Evolutionary conservation across 2,329 filamentous ascomycete genomes (phyloP).

Genomic region (Fusarium nematophilum): DNA sequence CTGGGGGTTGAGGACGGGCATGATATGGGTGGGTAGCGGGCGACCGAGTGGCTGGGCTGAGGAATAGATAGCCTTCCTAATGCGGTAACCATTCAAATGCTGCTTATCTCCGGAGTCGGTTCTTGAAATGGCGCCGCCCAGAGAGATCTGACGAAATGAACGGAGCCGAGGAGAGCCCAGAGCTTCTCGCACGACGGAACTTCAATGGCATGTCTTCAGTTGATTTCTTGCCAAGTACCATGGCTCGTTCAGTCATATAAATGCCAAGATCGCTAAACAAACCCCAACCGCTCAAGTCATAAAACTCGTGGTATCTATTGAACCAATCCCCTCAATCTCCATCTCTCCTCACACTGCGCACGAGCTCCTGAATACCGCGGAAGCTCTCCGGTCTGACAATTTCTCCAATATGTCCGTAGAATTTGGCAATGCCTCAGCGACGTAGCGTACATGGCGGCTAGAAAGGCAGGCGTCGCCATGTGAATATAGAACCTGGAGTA

Average conservation of each 20-base stretch:
- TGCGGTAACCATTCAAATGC: slow-evolving; percentile 21
- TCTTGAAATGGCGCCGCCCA: neutral
- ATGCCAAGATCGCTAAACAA: neutral
- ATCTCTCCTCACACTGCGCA: slow-evolving; percentile 49
- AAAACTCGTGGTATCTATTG: no score
- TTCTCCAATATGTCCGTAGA: slow-evolving; percentile 52
- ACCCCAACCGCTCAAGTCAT: no score
- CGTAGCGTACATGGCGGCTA: slow-evolving; percentile 52
- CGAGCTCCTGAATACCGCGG: slow-evolving; percentile 48
- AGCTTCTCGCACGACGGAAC: no score
- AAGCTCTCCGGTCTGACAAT: slow-evolving; percentile 51
- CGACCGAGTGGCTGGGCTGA: neutral
- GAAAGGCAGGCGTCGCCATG: slow-evolving; percentile 51
- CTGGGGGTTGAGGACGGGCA: neutral
- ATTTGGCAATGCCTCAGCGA: slow-evolving; percentile 48
- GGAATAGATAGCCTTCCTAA: slow-evolving; percentile 40
- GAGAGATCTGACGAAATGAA: neutral
- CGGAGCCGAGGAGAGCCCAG: no score
- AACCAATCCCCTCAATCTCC: slow-evolving; percentile 43
- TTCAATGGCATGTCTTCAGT: no score
- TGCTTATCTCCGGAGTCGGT: neutral
- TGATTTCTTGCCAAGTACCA: neutral
- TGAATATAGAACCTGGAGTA: slow-evolving; percentile 54
- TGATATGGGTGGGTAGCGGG: neutral
- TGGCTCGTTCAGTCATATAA: neutral